Conservation (phyloP, 495 filamentous ascomycete species). For the Podospora tetraspora region DNA sequence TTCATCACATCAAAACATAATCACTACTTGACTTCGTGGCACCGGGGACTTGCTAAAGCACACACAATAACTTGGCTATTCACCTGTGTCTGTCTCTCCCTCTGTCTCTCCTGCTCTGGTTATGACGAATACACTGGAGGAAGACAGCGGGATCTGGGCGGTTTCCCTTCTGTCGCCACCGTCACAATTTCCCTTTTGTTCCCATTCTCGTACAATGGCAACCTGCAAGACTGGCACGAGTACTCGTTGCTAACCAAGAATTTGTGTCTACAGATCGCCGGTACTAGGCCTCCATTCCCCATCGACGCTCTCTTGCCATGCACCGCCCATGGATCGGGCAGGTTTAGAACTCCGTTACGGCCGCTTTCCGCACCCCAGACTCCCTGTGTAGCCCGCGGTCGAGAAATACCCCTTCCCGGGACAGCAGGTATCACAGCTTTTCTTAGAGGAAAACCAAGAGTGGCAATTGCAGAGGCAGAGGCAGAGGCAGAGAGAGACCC, state of each 20-base stretch:
- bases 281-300: background rate
- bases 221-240: background rate
- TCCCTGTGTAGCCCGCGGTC: background rate
- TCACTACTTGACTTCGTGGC: background rate
- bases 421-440: background rate
- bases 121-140: slow-evolving; percentile 13
- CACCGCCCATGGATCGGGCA: background rate
- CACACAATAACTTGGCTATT: background rate
- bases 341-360: background rate
- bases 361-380: background rate
- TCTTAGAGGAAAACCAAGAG: background rate
- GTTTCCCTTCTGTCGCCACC: background rate
- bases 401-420: background rate
- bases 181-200: background rate
- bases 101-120: slow-evolving; percentile 14
- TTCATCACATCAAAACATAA: background rate
- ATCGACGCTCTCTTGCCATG: background rate
- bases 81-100: slow-evolving; percentile 10
- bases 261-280: background rate
- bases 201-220: background rate
- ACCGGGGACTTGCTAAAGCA: background rate
- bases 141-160: background rate
- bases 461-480: background rate
- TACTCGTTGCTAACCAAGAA: background rate
- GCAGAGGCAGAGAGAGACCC: background rate